Base-by-base conservation (phyloP, 192 early-diverging fungal species). In the Backusella sp. region DNA sequence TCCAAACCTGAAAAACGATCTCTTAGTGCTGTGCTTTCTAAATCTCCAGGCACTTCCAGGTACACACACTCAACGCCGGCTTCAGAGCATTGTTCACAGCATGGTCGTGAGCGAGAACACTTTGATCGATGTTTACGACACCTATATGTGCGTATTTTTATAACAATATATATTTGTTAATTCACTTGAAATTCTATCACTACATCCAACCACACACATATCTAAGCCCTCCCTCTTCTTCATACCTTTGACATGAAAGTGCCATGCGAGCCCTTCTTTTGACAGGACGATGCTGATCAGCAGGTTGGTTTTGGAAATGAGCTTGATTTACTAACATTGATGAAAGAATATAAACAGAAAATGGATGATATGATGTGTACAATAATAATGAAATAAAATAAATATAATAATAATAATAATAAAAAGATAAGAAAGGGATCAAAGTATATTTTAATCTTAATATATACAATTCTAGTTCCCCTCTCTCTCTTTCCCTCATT, bases 21-120 rank as follows among this genome's bases (percentile, higher is more conserved):
- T 46, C 80, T 73, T 37, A 81, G 42, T 17, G 80, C 80, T 9
- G 80, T 81, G 36, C 80, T 81, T 56, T 81, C 80, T 17, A 81
- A 37, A 75, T 81, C 80, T 15, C 80, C 80, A n/a, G 80, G 80
- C 15, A 68, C 46, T 23, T 81, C 76, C 3, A 81, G 35, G 14
- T 81, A 81, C 21, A 26, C 56, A 72, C 80, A 81, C 19, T 67
- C 76, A 14, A 74, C 59, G 4, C 68, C 80, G 2, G 76, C 76
- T 4, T 46, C 44, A 26, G 42, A 28, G 32, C 80, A 81, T 72
- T 81, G 76, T 12, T 72, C 69, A 70, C 80, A 81, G 15, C 26
- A 59, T 30, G 80, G 80, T 26, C 80, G 65, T 53, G 73, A 72
- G 0, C 80, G 59, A 41, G 80, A 81, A 66, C 80, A 81, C 42